Conservation (phyloP, 805 yeast genomes). For the Pichia manshurica region DNA sequence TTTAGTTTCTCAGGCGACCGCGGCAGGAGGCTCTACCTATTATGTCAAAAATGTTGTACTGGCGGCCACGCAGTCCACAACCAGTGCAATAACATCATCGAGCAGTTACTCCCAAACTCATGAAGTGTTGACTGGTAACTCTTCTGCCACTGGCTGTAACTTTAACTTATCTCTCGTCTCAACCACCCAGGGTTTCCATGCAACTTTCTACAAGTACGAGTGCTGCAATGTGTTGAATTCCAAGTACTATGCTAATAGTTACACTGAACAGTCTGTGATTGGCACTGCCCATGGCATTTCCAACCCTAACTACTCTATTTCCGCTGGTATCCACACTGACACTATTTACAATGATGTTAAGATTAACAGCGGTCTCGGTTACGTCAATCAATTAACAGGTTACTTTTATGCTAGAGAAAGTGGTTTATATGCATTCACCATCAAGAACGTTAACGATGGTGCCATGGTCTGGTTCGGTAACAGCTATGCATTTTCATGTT, state of each 20-base stretch:
- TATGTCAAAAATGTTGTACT: constrained; percentile 1
- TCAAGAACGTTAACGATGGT: constrained; percentile 27
- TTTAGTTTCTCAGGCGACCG: not conserved
- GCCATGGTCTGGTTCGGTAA: constrained; percentile 29
- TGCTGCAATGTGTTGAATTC: not conserved
- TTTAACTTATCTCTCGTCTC: not conserved
- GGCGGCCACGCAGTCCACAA: not conserved
- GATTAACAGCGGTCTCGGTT: constrained; percentile 3
- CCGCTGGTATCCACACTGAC: not conserved
- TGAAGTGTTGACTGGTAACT: not conserved
- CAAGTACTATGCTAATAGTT: constrained; percentile 7
- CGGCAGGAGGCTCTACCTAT: constrained; percentile 1
- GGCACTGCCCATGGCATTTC: constrained; percentile 8
- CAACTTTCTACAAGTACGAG: constrained; percentile 5
- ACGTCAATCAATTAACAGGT: constrained; percentile 17
- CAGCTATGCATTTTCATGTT: constrained; percentile 32
- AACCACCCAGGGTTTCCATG: constrained; percentile 7
- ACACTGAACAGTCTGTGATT: constrained; percentile 3
- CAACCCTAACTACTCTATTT: constrained; percentile 5
- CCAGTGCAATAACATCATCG: not conserved
- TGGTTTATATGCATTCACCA: constrained; percentile 26
- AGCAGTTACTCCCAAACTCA: not conserved
- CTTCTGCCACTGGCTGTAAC: constrained; percentile 5
- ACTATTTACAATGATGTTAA: constrained; percentile 7
- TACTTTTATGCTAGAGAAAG: constrained; percentile 23